These are phyloP conservation scores for Neurospora sublineolata DNA, from an alignment of 495 filamentous ascomycete genomes.

Conservation along the genomic window DNA sequence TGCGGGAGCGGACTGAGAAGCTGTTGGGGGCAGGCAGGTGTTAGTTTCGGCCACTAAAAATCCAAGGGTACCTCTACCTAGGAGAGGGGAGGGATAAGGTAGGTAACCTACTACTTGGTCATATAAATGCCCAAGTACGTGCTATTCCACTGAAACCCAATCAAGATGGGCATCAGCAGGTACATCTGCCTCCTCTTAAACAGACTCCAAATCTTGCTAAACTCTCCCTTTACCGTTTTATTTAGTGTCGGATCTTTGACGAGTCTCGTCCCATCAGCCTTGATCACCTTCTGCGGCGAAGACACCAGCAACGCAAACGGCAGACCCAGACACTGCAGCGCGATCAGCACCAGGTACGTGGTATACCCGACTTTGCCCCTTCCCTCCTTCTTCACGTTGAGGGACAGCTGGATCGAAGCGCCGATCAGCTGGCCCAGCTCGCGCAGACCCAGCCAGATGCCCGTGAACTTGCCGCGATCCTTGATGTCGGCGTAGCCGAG, in stretches of 20 bases:
- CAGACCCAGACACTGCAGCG: constrained; percentile 39
- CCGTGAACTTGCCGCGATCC: constrained; percentile 43
- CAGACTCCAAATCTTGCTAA: constrained; percentile 36
- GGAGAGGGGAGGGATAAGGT: too few relatives aligned
- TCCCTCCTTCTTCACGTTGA: constrained; percentile 35
- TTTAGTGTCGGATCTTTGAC: constrained; percentile 27
- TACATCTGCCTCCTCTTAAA: constrained; percentile 37
- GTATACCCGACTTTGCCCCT: constrained; percentile 43
- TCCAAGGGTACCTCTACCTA: too few relatives aligned
- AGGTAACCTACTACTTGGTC: constrained; percentile 37
- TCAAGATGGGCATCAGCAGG: constrained; percentile 42
- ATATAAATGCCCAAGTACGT: constrained; percentile 50
- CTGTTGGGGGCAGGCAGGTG: not conserved
- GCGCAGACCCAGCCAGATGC: constrained; percentile 47
- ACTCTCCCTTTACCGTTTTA: constrained; percentile 30
- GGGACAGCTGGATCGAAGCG: constrained; percentile 42
- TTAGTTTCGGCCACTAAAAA: too few relatives aligned
- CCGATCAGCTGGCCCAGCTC: constrained; percentile 47
- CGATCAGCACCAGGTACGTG: constrained; percentile 45
- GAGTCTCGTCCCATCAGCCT: constrained; percentile 34
- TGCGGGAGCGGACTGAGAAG: constrained; percentile 44
- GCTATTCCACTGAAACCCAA: constrained; percentile 43
- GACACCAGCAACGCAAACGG: constrained; percentile 42
- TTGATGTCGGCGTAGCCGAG: constrained; percentile 44
- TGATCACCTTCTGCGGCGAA: constrained; percentile 43